A percentile compares a stretch with the other conserved stretches of the same genome.
phyloP scores from a whole-genome alignment of 2,329 filamentous ascomycete genomes.

The Trichoderma polysporum region DNA sequence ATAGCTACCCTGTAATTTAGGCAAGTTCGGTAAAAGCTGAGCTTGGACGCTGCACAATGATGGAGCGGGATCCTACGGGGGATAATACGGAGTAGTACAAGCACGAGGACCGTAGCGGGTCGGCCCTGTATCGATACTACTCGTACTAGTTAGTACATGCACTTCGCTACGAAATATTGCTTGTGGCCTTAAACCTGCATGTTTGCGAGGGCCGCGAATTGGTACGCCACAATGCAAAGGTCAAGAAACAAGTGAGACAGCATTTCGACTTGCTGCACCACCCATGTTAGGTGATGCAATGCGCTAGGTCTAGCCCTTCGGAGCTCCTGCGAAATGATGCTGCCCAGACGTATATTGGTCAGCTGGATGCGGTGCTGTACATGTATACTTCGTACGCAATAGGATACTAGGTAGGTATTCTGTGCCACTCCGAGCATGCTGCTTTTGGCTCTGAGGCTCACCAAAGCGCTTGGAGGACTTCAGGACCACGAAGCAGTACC shows the following conservation, averaged over 20 bases:
- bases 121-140: background rate
- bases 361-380: background rate
- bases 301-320: conserved; percentile 11
- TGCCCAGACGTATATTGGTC: background rate
- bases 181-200: background rate
- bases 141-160: background rate
- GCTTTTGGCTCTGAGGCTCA: no score
- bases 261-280: background rate
- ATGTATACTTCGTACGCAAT: background rate
- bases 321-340: background rate
- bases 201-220: background rate
- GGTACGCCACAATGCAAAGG: background rate
- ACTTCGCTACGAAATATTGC: background rate
- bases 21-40: no score
- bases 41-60: background rate
- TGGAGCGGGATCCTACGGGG: background rate
- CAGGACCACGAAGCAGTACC: no score
- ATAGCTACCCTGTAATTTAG: background rate
- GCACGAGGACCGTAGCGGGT: background rate
- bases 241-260: background rate
- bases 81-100: background rate
- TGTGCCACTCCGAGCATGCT: no score
- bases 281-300: conserved; percentile 11
- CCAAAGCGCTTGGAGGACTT: no score
- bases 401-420: no score